Evolutionary conservation across 2,329 filamentous ascomycete genomes (phyloP), one percentile per base, ranked within the genome.

Genomic region (Cercospora sp.): DNA sequence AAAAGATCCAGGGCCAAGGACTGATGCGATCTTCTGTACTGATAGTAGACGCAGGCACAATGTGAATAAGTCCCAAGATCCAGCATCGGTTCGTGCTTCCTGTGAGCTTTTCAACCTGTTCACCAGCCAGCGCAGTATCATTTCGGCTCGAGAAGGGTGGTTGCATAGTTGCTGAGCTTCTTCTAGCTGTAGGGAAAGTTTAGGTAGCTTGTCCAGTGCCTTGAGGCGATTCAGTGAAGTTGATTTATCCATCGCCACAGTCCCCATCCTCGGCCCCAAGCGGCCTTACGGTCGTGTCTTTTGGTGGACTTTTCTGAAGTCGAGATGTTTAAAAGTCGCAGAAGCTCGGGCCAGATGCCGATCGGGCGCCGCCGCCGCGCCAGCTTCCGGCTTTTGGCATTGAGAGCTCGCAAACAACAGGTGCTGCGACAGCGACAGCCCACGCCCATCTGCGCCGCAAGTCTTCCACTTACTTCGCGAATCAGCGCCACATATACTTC

Each of bases 1-100:
- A 63, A 96, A 92, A 57, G 87, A 85, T 66, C 89, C 84, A 67
- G 93, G 89, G 23, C 87, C 88, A 6, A 97, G 83, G 3, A 91
- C 88, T 67, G 89, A 88, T 8, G 91, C 91, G 26, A 92, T 83
- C 10, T 88, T 89, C 57, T 90, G 89, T 0, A 88, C 81, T 0
- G 91, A 89, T 18, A 94, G 87, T n/a, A 88, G 81, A 60, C 84
- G 81, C 64, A 92, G 84, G 59, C 90, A 82, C 67, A 84, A 85
- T 55, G 83, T 82, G 26, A 93, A 77, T 40, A 93, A 84, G 31
- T 81, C 83, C 91, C 86, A 89, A 31, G 82, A 80, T 57, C 74
- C 74, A n/a, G 77, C 70, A 51, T 82, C 80, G 36, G 79, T 76
- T 61, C 83, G 81, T 63, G 83, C 83, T 58, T 72, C 79, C 36